Evolutionary conservation across 495 filamentous ascomycete genomes (phyloP).

Genomic region (Hypoxylon trugodes): DNA sequence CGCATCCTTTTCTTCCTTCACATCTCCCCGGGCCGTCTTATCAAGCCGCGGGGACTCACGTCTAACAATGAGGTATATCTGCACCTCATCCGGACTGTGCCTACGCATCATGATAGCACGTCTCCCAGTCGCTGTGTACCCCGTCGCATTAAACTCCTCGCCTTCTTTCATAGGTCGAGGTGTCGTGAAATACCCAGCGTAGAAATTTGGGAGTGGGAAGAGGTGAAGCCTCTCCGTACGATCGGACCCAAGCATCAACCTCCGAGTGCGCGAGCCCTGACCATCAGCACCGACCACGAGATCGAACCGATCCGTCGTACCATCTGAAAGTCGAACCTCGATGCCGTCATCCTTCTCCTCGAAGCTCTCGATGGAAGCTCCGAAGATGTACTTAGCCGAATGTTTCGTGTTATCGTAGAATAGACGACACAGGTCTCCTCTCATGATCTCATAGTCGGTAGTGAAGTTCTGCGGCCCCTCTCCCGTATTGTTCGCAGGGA

Average conservation of each 20-base stretch:
- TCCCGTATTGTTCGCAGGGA: constrained; percentile 49
- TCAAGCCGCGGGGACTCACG: constrained; percentile 39
- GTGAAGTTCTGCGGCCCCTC: constrained; percentile 55
- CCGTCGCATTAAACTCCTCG: constrained; percentile 49
- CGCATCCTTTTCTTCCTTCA: constrained; percentile 51
- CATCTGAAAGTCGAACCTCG: constrained; percentile 52
- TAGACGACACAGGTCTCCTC: constrained; percentile 58
- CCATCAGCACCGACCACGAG: constrained; percentile 62
- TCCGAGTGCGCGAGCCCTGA: constrained; percentile 51
- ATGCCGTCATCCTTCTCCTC: constrained; percentile 39
- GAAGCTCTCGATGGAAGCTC: constrained; percentile 42
- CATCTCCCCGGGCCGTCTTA: constrained; percentile 40
- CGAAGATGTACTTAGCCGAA: constrained; percentile 56
- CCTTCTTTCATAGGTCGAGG: constrained; percentile 40
- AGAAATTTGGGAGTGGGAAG: constrained; percentile 36
- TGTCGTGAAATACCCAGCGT: constrained; percentile 54
- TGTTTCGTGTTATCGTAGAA: constrained; percentile 53
- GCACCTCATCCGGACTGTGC: constrained; percentile 45
- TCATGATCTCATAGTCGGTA: constrained; percentile 64
- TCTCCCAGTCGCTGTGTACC: constrained; percentile 44
- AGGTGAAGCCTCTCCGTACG: constrained; percentile 41
- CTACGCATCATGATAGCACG: constrained; percentile 51
- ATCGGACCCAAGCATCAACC: constrained; percentile 48
- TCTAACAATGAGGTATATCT: constrained; percentile 50
- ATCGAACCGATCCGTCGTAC: constrained; percentile 49